Conservation (phyloP, 1,284 basidiomycete species). For the Sphaerobolus stellatus region DNA sequence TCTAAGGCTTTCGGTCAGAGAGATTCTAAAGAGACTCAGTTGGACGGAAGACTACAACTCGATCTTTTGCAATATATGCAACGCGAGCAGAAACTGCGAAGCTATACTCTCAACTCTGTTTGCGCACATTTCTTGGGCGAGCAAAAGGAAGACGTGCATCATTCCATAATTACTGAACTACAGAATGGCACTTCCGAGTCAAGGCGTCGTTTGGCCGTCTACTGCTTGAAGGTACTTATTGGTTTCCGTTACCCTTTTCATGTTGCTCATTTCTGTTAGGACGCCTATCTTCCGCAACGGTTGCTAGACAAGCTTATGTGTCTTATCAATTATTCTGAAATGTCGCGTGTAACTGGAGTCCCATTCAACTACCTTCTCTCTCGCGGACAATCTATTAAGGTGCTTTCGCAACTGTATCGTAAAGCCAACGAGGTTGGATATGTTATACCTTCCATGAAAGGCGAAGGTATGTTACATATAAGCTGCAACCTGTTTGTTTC, state of each 20-base stretch:
- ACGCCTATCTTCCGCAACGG: conserved; percentile 93
- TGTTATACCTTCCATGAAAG: conserved; percentile 78
- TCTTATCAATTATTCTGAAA: conserved; percentile 94
- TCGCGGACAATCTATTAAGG: conserved; percentile 94
- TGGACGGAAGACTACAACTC: conserved; percentile 89
- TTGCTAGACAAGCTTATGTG: conserved; percentile 97
- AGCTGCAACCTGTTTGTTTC: background rate
- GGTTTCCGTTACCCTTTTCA: background rate
- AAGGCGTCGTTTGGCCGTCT: conserved; percentile 85
- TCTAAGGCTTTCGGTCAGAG: conserved; percentile 95
- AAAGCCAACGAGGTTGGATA: conserved; percentile 88
- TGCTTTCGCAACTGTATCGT: conserved; percentile 89
- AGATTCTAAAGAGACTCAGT: conserved; percentile 87
- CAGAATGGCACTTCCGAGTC: conserved; percentile 95
- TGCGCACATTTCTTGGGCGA: conserved; percentile 95
- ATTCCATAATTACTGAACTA: conserved; percentile 94
- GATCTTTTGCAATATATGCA: conserved; percentile 97
- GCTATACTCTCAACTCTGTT: conserved; percentile 93
- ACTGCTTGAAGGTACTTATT: conserved; percentile 82
- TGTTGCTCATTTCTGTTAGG: conserved; percentile 50
- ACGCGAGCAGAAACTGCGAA: conserved; percentile 91
- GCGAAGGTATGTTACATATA: conserved; percentile 58
- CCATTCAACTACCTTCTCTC: conserved; percentile 93
- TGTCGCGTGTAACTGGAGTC: conserved; percentile 96
- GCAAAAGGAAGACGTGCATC: conserved; percentile 96